Evolutionary conservation across 2,329 filamentous ascomycete species (phyloP), one percentile per base, ranked within the genome.

Genomic region (Alternaria triticina): DNA sequence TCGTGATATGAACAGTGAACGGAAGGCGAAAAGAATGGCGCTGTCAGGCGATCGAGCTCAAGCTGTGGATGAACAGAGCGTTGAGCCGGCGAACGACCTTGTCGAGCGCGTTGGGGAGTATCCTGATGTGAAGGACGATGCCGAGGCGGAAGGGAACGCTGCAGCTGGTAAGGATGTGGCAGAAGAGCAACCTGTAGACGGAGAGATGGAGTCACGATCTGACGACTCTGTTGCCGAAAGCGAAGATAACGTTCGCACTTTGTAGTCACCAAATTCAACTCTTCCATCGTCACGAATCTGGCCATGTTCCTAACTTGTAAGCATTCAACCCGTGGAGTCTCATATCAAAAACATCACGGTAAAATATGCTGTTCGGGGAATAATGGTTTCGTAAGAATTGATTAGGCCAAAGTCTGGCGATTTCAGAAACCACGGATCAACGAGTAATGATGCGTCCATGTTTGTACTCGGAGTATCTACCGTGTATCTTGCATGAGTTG

Each of bases 401-500:
- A 12, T 23, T n/a, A 36, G 13, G 20, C 5, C 22, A 33, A 8
- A 40, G 30, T 40, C 9, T 52, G 49, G 30, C 3, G 28, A 36
- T 40, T 40, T 52, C 15, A 23, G 23, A n/a, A 7, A 22, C 2
- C 20, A 10, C 49, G 7, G 11, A 52, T 40, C 49, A 52, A 40
- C 30, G 15, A 52, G 17, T 20, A 22, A 13, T 45, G 36, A 33
- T 36, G 20, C 15, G 20, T 36, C 27, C 12, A 12, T 52, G 28
- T 1, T 57, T 44, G 20, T 57, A 50, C 45, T 28, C 45, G 20
- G n/a, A 12, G 15, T 25, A 44, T 36, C 62, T 73, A 74, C 61
- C 72, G 68, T 55, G 61, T 60, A 28, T 69, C 72, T 33, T 67
- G 70, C 77, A 76, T 79, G 57, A 88, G 75, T 64, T 83, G 84